Base-by-base conservation (phyloP, 768 basidiomycete genomes). In the Plicaturopsis crispa region DNA sequence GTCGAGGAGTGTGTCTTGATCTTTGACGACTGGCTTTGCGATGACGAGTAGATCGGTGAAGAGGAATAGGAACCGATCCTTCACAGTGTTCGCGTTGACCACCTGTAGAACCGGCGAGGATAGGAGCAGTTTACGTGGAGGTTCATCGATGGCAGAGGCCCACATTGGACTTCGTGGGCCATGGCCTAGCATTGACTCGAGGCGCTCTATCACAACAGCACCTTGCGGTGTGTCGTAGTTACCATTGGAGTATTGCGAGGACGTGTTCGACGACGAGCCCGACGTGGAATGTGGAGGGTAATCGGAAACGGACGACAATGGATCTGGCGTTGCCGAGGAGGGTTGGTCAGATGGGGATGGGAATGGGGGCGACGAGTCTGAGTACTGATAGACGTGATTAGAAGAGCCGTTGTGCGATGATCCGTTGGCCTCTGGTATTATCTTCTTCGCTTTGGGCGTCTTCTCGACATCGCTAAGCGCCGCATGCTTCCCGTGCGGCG, bases 41-140 rank as follows among this genome's bases (percentile, higher is more conserved):
- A 98, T 77, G 57, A 98, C 74, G 39, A 98, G 75, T 38, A 98
- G 75, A 57, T 99, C 96, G 57, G 69, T 90, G 73, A 99, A 99
- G n/a, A 98, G 73, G 67, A 98, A 93, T 7, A 98, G 73, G 64
- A 90, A 89, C 8, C 96, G 81, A 53, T 97, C 92, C 59, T 98
- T 97, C 57, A 92, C 85, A 1, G 87, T 92, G 59, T 94, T 84
- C 30, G 80, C 72, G 60, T 96, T 91, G 48, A 90, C 90, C 11
- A 98, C 90, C 61, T 99, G 96, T 4, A 94, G 67, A 5, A 94
- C 86, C 2, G 91, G 84, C 3, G 85, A 84, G 2, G 85, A 83
- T 30, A 93, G 65, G 12, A 96, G 63, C 28, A 97, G 63, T 56
- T 84, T 90, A 31, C 96, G 77, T 5, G 90, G 88, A 12, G 91